phyloP scores from a whole-genome alignment of 345 rosid species.

The Melaleuca quinquenervia region DNA sequence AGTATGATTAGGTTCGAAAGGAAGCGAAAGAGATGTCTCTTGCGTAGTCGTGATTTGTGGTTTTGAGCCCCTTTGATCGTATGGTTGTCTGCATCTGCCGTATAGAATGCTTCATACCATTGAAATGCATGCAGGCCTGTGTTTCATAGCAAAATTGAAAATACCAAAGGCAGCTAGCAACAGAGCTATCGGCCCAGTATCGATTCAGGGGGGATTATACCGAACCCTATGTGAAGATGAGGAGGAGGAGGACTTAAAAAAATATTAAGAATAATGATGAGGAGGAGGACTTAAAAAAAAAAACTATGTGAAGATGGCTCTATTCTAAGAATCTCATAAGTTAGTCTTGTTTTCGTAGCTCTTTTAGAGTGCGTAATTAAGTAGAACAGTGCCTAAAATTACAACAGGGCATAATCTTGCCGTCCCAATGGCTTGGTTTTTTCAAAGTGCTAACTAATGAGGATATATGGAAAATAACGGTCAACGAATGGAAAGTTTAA shows the following conservation, averaged over 20 bases:
- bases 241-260: too few species aligned
- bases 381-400: neutral
- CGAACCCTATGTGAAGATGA: too few species aligned
- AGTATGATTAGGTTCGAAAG: neutral
- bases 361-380: neutral
- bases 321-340: neutral
- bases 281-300: neutral
- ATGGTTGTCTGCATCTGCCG: too few species aligned
- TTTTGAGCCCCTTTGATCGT: neutral
- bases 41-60: neutral
- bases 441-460: neutral
- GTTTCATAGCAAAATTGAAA: neutral
- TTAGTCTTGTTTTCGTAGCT: neutral
- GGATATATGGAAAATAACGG: neutral
- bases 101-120: too few species aligned
- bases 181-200: neutral
- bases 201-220: neutral
- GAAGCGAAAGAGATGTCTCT: too few species aligned
- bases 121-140: neutral
- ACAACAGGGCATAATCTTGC: neutral
- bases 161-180: neutral
- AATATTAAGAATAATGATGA: neutral
- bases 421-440: neutral
- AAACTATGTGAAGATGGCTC: neutral
- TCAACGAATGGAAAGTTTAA: neutral